Evolutionary conservation across 805 yeast genomes (phyloP), one percentile per base, ranked within the genome.

Genomic region (Barnettozyma populi): DNA sequence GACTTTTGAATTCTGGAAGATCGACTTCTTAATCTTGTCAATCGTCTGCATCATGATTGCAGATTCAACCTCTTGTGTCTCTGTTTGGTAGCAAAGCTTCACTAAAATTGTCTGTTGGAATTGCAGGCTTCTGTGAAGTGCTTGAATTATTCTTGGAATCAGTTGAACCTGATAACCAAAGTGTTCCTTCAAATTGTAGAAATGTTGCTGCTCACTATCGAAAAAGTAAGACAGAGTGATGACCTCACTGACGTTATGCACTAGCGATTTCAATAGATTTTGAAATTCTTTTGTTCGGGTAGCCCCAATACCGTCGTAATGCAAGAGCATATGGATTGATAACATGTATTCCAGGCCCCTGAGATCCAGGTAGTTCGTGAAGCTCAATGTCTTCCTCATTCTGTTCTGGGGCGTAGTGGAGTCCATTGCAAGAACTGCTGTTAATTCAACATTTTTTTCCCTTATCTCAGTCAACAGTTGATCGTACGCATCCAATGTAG

Each of bases 91-190:
- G 3, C 24, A 29, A 9, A 49, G 18, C 29, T 45, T 49, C 10
- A 40, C 18, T 18, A 42, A 18, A n/a, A 49, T n/a, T 1, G 49
- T 45, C 14, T 44, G 32, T 14, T 45, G 47, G 27, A 36, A 45
- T 18, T 49, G 52, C 19, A 40, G 11, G 7, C 23, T 21, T 23
- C 52, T 35, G 19, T 49, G 52, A 18, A 49, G n/a, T 7, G 47
- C 8, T 29, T 45, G 47, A 7, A 36, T 13, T 6, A 49, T 49
- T 29, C 48, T 42, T 27, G 51, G 48, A n/a, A 45, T 27, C 8
- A 48, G 20, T 5, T 45, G 39, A 38, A 48, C 31, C n/a, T 23
- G 20, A 14, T 21, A 25, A 19, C 51, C 51, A 39, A 48, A 48
- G 35, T 48, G 51, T 16, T 42, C 16, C 8, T n/a, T n/a, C 16